Base-by-base conservation (phyloP, 331 rosid species). In the Spiraea crenata region DNA sequence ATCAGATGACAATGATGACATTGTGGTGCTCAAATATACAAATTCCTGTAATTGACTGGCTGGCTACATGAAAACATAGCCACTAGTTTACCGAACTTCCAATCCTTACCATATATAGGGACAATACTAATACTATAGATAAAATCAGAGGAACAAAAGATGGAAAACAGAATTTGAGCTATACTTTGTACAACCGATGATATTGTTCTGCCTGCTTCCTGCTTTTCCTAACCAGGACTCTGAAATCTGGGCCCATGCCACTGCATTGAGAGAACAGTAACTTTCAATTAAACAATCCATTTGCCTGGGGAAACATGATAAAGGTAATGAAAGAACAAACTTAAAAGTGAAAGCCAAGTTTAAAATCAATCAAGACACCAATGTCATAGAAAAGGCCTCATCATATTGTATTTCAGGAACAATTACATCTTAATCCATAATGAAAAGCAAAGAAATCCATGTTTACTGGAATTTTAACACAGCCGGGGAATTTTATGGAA, bases 131-230 rank as follows among this genome's bases (percentile, higher is more conserved):
- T 62, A 62, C 34, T 62, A 62, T 0, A 3, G 31, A 12, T 17
- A 40, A 9, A 40, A 62, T 41, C 11, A 62, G 3, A 14, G 15
- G 4, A 4, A 40, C 2, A 64, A 6, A 14, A 70, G 57, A 48
- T 59, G 15, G 67, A 19, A 71, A 41, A 47, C 44, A 35, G 15
- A 57, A 68, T n/a, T 15, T 40, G 71, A 71, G 55, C 9, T 31
- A 41, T 88, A 90, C 98, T 76, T 92, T 90, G 80, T 90, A 92
- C 63, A 92, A 73, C 31, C 86, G 84, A 51, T 92, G 98, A 79
- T 92, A 92, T 79, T 90, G 98, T 76, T 85, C 98, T n/a, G 96
- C 96, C 66, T 88, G 92, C 81, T 92, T 92, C 87, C 96, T 83
- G 81, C 98, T 92, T 78, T 88, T 92, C 65, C 93, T 82, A 49